Evolutionary conservation across 2,329 filamentous ascomycete species (phyloP), one percentile per base, ranked within the genome.

Genomic region (Xylaria sp.): DNA sequence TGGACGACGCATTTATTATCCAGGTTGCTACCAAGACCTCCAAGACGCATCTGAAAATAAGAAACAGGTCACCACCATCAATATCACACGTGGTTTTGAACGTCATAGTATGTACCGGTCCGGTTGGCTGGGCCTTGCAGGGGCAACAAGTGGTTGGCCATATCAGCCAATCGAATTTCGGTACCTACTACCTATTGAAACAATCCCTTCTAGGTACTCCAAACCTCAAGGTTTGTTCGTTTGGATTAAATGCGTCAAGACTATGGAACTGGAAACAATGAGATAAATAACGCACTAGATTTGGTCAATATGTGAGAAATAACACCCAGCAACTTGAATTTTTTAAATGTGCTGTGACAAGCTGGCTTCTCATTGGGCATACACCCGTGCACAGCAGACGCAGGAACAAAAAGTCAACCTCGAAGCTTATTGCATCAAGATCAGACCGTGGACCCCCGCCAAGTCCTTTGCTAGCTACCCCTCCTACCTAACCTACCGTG

Each of bases 341-440:
- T 10, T 31, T 15, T 23, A 40, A 5, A 17, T 17, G 7, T 56
- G 23, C 13, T 17, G 6, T 11, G 28, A 20, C 4, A 28, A 20
- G 15, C 33, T 9, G 15, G 49, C 3, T 3, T 54, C 33, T 26
- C 33, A 38, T 38, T 36, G 53, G 53, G 38, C 49, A 11, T 23
- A 56, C n/a, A 15, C n/a, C 33, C 15, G 38, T 56, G 33, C 53
- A 56, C 53, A 40, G 54, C 54, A 57, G 26, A 57, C 7, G 54
- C 36, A 57, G 36, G 54, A 57, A 57, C 54, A 20, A 11, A 23
- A 42, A 26, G 20, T 9, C n/a, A 38, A 31, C 23, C n/a, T 33
- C 7, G 33, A n/a, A 38, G 23, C n/a, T 36, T 54, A 36, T 33
- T 36, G 31, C 11, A 54, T n/a, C 2, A 56, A 13, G 33, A n/a